These are phyloP conservation scores for Hypericum perforatum DNA, from an alignment of 345 rosid species.

Conservation along the genomic window DNA sequence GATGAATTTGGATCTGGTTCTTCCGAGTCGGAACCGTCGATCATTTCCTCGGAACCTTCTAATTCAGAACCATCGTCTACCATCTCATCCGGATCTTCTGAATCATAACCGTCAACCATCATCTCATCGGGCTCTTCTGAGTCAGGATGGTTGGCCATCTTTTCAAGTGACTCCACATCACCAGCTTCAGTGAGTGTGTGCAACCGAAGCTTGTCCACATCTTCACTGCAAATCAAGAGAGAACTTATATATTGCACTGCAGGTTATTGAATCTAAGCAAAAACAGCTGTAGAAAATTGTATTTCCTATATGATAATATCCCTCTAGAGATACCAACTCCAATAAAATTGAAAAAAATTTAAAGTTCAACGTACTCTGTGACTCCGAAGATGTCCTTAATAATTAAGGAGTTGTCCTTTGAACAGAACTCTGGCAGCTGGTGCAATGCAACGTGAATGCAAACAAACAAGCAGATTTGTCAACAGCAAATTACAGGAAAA, in stretches of 20 bases:
- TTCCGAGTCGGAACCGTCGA: conserved; percentile 31
- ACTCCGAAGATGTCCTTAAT: conserved; percentile 94
- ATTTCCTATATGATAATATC: neutral
- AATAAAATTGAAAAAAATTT: neutral
- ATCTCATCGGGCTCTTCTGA: no score
- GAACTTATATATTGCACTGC: neutral
- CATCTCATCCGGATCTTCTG: no score
- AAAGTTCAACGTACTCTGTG: conserved; percentile 48
- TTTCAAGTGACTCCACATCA: conserved; percentile 71
- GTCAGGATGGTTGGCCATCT: conserved; percentile 17
- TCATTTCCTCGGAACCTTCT: no score
- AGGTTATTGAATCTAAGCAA: neutral
- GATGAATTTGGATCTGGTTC: conserved; percentile 22
- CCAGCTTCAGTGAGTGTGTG: conserved; percentile 80
- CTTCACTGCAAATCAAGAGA: conserved; percentile 42
- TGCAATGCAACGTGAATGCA: conserved; percentile 10
- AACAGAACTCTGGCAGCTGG: conserved; percentile 89
- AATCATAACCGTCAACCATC: conserved; percentile 37
- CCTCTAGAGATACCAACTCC: neutral
- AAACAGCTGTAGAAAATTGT: neutral
- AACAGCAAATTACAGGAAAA: neutral
- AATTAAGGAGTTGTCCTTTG: conserved; percentile 60
- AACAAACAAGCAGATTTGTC: conserved; percentile 3
- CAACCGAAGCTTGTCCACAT: conserved; percentile 59
- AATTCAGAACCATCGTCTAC: no score